A percentile compares a stretch with the other conserved stretches of the same genome.
Evolutionary conservation across 2,329 filamentous ascomycete species (phyloP).

Genomic region (Colletotrichum sp.): DNA sequence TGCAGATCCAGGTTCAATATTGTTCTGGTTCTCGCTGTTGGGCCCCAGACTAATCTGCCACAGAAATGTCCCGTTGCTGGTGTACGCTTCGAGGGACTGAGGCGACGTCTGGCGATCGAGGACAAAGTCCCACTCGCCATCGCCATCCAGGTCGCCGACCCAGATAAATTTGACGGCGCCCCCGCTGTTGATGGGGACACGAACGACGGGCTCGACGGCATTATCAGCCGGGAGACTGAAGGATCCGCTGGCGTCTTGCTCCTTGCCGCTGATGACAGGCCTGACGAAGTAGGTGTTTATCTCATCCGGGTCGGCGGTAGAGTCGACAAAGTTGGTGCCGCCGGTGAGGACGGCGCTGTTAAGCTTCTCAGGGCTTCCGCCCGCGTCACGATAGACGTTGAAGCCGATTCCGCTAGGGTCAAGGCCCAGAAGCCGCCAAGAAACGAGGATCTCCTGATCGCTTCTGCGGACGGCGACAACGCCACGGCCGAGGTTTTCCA

Average conservation of each 20-base stretch:
- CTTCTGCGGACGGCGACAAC: constrained; percentile 26
- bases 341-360: constrained; percentile 20
- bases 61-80: constrained; percentile 23
- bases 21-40: constrained; percentile 26
- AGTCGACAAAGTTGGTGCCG: constrained; percentile 26
- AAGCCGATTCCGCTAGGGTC: constrained; percentile 25
- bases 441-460: constrained; percentile 17
- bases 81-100: constrained; percentile 21
- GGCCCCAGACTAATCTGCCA: constrained; percentile 25
- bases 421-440: constrained; percentile 26
- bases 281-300: constrained; percentile 24
- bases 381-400: constrained; percentile 23
- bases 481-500: constrained; percentile 25
- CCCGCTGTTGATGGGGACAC: constrained; percentile 21
- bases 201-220: constrained; percentile 15
- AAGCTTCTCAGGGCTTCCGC: constrained; percentile 1
- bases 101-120: constrained; percentile 24
- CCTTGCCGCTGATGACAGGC: constrained; percentile 21
- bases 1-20: constrained; percentile 24
- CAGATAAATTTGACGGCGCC: constrained; percentile 27
- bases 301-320: constrained; percentile 1
- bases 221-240: constrained; percentile 21
- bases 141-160: constrained; percentile 28
- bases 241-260: constrained; percentile 9
- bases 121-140: constrained; percentile 27